phyloP scores from a whole-genome alignment of 805 yeast species.

The Barnettozyma sp. region DNA sequence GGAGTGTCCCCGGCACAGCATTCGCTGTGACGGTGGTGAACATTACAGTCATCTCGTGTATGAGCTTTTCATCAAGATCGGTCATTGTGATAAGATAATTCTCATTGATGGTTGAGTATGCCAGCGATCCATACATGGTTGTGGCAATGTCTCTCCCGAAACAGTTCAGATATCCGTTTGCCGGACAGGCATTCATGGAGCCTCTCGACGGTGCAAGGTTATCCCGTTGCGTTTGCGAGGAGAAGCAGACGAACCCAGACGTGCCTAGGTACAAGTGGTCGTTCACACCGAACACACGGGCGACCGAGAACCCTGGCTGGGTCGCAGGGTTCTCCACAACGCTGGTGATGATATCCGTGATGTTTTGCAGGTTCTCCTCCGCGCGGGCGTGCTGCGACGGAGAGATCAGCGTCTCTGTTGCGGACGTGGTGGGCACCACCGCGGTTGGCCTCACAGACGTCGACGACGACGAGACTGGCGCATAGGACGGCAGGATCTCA shows the following conservation, averaged over 20 bases:
- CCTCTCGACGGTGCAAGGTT: not conserved
- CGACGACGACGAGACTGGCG: not conserved
- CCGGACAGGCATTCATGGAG: conserved; percentile 1
- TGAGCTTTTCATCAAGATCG: not conserved
- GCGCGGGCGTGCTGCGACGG: not conserved
- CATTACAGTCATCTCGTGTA: not conserved
- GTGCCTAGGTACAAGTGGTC: conserved; percentile 6
- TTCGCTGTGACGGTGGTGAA: not conserved
- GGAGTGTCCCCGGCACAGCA: not conserved
- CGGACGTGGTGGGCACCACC: not conserved
- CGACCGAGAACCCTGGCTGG: conserved; percentile 4
- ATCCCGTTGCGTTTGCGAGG: conserved; percentile 3
- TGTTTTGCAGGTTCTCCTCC: not conserved
- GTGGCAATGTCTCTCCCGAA: conserved; percentile 1
- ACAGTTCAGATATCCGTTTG: conserved; percentile 8
- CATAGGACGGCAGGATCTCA: not conserved
- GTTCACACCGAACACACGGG: conserved; percentile 8
- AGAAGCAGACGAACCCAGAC: conserved; percentile 6
- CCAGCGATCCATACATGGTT: not conserved
- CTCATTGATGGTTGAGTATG: conserved; percentile 3
- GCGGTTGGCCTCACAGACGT: conserved; percentile 1
- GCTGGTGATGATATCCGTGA: not conserved
- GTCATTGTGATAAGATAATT: conserved; percentile 6
- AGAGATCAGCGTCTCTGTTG: not conserved
- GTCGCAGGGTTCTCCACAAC: not conserved